Base-by-base conservation (phyloP, 1,284 basidiomycete genomes). In the Schizophyllum amplum region DNA sequence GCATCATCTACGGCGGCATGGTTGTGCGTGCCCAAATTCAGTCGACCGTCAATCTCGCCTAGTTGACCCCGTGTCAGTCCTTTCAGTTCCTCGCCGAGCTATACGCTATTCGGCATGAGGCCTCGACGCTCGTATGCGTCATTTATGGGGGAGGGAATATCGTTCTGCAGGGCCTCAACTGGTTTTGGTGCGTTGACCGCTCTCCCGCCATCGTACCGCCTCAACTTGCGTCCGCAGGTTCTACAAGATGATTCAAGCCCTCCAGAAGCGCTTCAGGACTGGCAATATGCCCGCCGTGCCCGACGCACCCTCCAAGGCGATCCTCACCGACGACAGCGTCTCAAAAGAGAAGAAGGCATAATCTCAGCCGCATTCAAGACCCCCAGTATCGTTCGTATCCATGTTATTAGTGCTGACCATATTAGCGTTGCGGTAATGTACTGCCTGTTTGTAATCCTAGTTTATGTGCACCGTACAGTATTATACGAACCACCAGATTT, bases 1-100 rank as follows among this genome's bases (percentile, higher is more conserved):
- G 89, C 21, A 69, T 91, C 17, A 64, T 86, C 5, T 89, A 83
- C 66, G 88, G 88, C 25, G 79, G 76, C 56, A 78, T 74, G 63
- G 75, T 84, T 58, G 86, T 87, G 61, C 59, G 80, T 75, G 13
- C 20, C 20, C n/a, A n/a, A 13, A 23, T 42, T 33, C 27, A 24
- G 47, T 5, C 33, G 55, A 51, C 55, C 52, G 17, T 54, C 49
- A 20, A n/a, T n/a, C 26, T 42, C 22, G 47, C 49, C 47, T 24
- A 21, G 46, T 13, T 13, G 47, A 51, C 61, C 46, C 23, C 46
- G 23, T 26, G 46, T 5, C 60, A 88, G 86, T 86, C 83, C 4
- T 75, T 79, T 57, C 72, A 83, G 25, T 89, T 90, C 70, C 76
- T 79, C 63, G 63, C 71, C 23, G 82, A 82, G 1, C 66, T 90